Evolutionary conservation across 164 flowering plant species (phyloP).

Genomic region (Macadamia tetraphylla): DNA sequence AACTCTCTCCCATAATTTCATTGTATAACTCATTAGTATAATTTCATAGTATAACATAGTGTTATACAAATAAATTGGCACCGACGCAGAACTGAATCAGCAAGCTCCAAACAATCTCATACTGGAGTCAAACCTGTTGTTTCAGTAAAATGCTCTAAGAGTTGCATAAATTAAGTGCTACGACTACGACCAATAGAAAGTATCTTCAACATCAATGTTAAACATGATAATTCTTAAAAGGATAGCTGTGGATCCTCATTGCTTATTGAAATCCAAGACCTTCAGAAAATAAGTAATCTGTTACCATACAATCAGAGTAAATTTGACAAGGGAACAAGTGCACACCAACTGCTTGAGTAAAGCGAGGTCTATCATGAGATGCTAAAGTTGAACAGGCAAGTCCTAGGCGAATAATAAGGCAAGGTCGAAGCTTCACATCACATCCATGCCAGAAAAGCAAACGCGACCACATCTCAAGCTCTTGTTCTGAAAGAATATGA

Average conservation of each 20-base stretch:
- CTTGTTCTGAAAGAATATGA: constrained; percentile 57
- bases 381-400: constrained; percentile 60
- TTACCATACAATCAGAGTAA: not conserved
- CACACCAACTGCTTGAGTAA: constrained; percentile 88
- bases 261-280: not conserved
- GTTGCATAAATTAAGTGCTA: too few relatives aligned
- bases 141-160: too few relatives aligned
- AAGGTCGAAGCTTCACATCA: constrained; percentile 64
- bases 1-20: too few relatives aligned
- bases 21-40: too few relatives aligned
- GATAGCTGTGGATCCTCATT: not conserved
- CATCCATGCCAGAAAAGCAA: constrained; percentile 88
- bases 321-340: not conserved
- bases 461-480: constrained; percentile 75
- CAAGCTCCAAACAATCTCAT: too few relatives aligned
- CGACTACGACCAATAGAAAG: too few relatives aligned
- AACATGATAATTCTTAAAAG: too few relatives aligned
- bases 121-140: too few relatives aligned
- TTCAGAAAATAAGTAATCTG: not conserved
- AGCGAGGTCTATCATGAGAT: constrained; percentile 58
- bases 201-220: too few relatives aligned
- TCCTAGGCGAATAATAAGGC: constrained; percentile 86
- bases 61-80: too few relatives aligned
- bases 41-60: too few relatives aligned
- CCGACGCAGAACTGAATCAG: too few relatives aligned